Percentiles rank a stretch among this genome's conserved stretches.
These are phyloP conservation scores for Fraxinus greggii DNA, from an alignment of 305 asterid genomes.

Conservation along the genomic window DNA sequence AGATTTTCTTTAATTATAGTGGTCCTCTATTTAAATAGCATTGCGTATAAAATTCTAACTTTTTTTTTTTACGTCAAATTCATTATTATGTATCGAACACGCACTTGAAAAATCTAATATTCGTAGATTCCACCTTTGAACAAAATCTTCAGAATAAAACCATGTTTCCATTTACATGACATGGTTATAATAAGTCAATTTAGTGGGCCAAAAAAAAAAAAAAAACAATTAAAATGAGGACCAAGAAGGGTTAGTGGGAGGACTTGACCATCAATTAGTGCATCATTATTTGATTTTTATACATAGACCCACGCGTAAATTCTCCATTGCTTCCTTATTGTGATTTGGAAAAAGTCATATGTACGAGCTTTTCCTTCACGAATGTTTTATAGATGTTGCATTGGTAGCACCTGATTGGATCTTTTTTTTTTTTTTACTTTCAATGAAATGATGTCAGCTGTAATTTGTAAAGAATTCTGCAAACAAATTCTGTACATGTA, in stretches of 20 bases:
- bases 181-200: background rate
- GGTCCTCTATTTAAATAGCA: background rate
- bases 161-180: slow-evolving; percentile 21
- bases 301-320: background rate
- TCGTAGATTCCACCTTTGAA: background rate
- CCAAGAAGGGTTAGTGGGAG: background rate
- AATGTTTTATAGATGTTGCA: too few relatives aligned
- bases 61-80: too few relatives aligned
- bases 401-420: too few relatives aligned
- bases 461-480: too few relatives aligned
- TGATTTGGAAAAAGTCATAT: background rate
- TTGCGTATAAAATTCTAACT: too few relatives aligned
- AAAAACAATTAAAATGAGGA: background rate
- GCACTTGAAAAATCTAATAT: background rate
- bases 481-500: too few relatives aligned
- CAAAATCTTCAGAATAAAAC: background rate
- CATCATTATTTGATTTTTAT: background rate
- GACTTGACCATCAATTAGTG: background rate
- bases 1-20: background rate
- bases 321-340: background rate
- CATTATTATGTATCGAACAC: background rate
- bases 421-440: too few relatives aligned
- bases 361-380: too few relatives aligned
- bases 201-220: background rate
- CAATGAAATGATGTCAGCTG: too few relatives aligned